Conservation (phyloP, 2,329 filamentous ascomycete species). For the Fusarium scirpi region DNA sequence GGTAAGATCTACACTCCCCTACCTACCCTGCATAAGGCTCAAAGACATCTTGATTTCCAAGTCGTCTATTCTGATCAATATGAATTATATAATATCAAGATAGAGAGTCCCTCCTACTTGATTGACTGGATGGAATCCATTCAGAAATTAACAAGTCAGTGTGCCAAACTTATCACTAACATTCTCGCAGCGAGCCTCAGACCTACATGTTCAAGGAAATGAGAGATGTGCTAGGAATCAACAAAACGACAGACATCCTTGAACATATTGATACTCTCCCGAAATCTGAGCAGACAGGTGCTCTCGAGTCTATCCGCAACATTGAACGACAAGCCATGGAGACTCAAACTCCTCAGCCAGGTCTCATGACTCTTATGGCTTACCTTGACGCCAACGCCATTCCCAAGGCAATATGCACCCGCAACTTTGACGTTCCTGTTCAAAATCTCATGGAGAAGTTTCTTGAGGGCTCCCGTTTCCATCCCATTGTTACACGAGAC, state of each 20-base stretch:
- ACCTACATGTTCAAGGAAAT: constrained; percentile 96
- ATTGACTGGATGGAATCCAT: too few species aligned
- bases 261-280: constrained; percentile 86
- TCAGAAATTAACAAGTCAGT: background rate
- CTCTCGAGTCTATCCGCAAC: constrained; percentile 78
- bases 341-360: constrained; percentile 83
- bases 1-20: constrained; percentile 65
- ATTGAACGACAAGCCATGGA: constrained; percentile 88
- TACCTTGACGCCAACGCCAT: constrained; percentile 78
- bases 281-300: constrained; percentile 66
- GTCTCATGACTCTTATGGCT: constrained; percentile 80
- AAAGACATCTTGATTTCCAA: background rate
- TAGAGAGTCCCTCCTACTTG: too few species aligned
- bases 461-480: constrained; percentile 74
- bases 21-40: constrained; percentile 25
- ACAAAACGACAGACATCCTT: constrained; percentile 83
- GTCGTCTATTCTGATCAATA: background rate
- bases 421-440: constrained; percentile 90
- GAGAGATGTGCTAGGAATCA: constrained; percentile 79
- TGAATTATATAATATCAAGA: too few species aligned
- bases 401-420: constrained; percentile 88
- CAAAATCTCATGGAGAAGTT: constrained; percentile 80
- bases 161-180: constrained; percentile 10
- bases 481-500: constrained; percentile 85
- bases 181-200: constrained; percentile 77